Evolutionary conservation across 2,329 filamentous ascomycete species (phyloP).

Genomic region (Ceratocystis diversiconidia): DNA sequence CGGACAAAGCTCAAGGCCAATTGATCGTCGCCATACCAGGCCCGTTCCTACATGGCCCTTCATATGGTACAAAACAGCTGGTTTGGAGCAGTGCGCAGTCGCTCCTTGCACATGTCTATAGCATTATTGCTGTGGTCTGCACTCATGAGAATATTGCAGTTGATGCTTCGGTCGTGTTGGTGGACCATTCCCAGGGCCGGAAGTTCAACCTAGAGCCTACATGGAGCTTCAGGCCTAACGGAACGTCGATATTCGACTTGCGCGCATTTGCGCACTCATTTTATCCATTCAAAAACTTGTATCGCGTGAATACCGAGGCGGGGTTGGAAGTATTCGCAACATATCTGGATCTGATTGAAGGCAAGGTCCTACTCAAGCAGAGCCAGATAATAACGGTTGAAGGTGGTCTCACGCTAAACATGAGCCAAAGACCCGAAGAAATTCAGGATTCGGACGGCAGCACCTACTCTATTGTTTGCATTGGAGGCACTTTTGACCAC

Average conservation of each 20-base stretch:
- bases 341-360: constrained; percentile 36
- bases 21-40: constrained; percentile 46
- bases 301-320: constrained; percentile 49
- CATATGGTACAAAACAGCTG: constrained; percentile 35
- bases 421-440: background rate
- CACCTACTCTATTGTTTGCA: constrained; percentile 39
- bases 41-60: constrained; percentile 41
- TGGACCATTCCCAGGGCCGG: constrained; percentile 42
- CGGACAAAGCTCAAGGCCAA: constrained; percentile 12
- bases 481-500: constrained; percentile 94
- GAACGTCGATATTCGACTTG: constrained; percentile 36
- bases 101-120: constrained; percentile 65
- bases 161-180: constrained; percentile 55
- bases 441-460: background rate
- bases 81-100: constrained; percentile 56
- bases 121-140: constrained; percentile 59
- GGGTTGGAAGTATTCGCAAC: constrained; percentile 43
- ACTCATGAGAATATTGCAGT: constrained; percentile 45
- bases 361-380: constrained; percentile 33
- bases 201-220: constrained; percentile 25
- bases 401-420: constrained; percentile 31
- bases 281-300: constrained; percentile 50
- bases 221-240: constrained; percentile 30
- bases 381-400: constrained; percentile 38
- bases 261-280: constrained; percentile 38